Percentiles rank a stretch among this genome's conserved stretches.
Evolutionary conservation across 805 yeast species (phyloP).

Genomic region (Pachysolen tannophilus): DNA sequence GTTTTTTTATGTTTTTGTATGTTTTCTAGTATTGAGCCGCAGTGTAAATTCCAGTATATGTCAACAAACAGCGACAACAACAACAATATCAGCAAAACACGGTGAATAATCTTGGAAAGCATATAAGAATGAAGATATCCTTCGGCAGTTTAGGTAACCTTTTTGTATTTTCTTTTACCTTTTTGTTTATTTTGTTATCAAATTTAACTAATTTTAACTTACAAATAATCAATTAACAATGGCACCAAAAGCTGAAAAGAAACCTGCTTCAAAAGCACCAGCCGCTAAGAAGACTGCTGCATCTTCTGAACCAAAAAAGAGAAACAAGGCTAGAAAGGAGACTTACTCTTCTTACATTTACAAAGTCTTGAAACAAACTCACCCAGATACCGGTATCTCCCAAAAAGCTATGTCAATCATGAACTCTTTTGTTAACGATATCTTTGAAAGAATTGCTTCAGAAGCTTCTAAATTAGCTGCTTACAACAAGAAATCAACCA

Average conservation of each 20-base stretch:
- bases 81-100: neutral
- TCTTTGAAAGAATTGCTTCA: constrained; percentile 95
- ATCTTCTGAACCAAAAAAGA: constrained; percentile 78
- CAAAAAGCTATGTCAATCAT: constrained; percentile 97
- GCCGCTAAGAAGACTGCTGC: constrained; percentile 90
- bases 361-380: constrained; percentile 98
- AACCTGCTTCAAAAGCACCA: constrained; percentile 94
- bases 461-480: constrained; percentile 99
- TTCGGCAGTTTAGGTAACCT: neutral
- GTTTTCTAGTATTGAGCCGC: too few relatives aligned
- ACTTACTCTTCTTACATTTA: constrained; percentile 96
- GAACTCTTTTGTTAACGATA: constrained; percentile 97
- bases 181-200: neutral
- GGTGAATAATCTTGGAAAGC: neutral
- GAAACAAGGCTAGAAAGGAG: constrained; percentile 94
- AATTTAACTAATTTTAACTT: neutral
- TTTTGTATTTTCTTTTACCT: too few relatives aligned
- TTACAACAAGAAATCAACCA: constrained; percentile 96
- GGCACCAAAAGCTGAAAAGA: constrained; percentile 72
- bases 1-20: too few relatives aligned
- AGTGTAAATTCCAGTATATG: too few relatives aligned
- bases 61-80: neutral
- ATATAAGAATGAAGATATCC: neutral
- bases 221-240: constrained; percentile 27
- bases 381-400: constrained; percentile 99